phyloP scores from a whole-genome alignment of 2,329 filamentous ascomycete genomes.

The Phyllosticta citriasiana region DNA sequence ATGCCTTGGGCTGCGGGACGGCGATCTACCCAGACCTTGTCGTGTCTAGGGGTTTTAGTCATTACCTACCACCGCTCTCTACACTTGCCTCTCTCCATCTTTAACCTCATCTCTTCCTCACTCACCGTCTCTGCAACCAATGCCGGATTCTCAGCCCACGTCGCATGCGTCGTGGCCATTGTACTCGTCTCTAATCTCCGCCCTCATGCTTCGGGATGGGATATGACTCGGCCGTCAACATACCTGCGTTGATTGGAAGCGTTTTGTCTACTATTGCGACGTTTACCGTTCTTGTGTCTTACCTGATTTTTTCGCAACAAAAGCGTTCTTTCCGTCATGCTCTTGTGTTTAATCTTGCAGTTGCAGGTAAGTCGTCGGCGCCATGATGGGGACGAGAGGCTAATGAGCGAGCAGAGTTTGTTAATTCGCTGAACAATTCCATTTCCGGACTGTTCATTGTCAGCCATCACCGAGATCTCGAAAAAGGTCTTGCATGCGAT shows the following conservation, averaged over 20 bases:
- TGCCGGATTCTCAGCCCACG: not conserved
- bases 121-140: not conserved
- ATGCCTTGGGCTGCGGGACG: not conserved
- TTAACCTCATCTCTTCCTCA: not conserved
- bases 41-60: not conserved
- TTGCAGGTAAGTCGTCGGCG: conserved; percentile 14
- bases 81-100: not conserved
- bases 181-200: not conserved
- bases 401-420: conserved; percentile 25
- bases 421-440: conserved; percentile 35
- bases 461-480: conserved; percentile 17
- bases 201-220: conserved; percentile 1
- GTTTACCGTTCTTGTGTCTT: conserved; percentile 14
- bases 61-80: not conserved
- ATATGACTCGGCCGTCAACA: conserved; percentile 8
- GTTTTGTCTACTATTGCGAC: conserved; percentile 16
- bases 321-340: conserved; percentile 18
- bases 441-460: conserved; percentile 32
- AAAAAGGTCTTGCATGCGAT: conserved; percentile 26
- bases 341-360: conserved; percentile 17
- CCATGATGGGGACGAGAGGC: not conserved
- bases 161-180: not conserved
- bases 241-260: conserved; percentile 18
- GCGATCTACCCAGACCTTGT: not conserved
- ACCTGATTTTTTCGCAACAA: conserved; percentile 14